Conservation (phyloP, 257 asterid species). For the Fraxinus quadrangulata region DNA sequence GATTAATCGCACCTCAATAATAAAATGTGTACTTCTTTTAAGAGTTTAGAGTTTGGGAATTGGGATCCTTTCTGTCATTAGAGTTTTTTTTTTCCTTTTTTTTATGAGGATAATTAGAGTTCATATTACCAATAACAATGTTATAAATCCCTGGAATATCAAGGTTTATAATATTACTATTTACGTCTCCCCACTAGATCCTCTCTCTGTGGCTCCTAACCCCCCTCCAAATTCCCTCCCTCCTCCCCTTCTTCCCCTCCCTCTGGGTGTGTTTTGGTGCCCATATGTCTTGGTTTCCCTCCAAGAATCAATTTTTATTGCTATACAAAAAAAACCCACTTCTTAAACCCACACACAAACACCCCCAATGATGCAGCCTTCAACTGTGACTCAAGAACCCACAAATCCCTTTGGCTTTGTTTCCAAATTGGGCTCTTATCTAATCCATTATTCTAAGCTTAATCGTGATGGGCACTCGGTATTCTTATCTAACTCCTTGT, state of each 20-base stretch:
- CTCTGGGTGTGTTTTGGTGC: not conserved
- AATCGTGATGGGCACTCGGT: conserved; percentile 36
- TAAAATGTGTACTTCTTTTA: too few relatives aligned
- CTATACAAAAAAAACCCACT: conserved; percentile 30
- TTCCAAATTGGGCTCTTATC: conserved; percentile 55
- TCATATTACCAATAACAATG: too few relatives aligned
- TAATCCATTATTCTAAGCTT: conserved; percentile 42
- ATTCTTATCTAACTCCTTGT: conserved; percentile 50
- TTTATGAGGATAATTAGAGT: too few relatives aligned
- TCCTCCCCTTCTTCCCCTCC: not conserved
- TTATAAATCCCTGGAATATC: too few relatives aligned
- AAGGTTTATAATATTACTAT: too few relatives aligned
- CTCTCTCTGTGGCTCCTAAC: not conserved
- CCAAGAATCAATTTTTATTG: not conserved
- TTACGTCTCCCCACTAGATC: not conserved
- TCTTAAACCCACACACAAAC: not conserved
- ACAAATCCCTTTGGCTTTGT: conserved; percentile 46
- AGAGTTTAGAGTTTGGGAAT: too few relatives aligned
- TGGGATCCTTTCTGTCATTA: too few relatives aligned
- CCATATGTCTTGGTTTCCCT: not conserved
- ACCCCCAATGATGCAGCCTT: conserved; percentile 58
- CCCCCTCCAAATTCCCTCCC: not conserved
- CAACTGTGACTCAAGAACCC: conserved; percentile 75
- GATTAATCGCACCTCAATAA: too few relatives aligned
- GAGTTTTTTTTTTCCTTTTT: too few relatives aligned